Evolutionary conservation across 768 basidiomycete genomes (phyloP).

Genomic region (Naematelia encephala): DNA sequence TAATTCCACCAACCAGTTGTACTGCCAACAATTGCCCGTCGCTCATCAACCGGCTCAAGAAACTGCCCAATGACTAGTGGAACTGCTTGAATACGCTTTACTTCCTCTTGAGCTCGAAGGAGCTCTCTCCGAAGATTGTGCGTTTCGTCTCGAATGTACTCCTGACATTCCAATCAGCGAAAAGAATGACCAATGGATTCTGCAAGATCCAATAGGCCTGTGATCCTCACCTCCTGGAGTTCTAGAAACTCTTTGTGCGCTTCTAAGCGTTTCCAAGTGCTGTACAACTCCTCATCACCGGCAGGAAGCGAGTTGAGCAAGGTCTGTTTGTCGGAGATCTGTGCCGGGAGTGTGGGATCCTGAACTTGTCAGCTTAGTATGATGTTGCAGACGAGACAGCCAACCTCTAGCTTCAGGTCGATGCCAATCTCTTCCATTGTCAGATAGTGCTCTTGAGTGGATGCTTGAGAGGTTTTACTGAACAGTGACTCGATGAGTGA

Average conservation of each 20-base stretch:
- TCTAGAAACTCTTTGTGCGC: constrained; percentile 91
- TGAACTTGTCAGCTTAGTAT: constrained; percentile 43
- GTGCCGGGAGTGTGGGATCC: constrained; percentile 87
- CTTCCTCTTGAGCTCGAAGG: constrained; percentile 97
- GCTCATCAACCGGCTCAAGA: constrained; percentile 96
- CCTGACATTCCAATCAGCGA: constrained; percentile 62
- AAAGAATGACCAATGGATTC: not conserved
- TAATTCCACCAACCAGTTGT: constrained; percentile 61
- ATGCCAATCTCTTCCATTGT: constrained; percentile 88
- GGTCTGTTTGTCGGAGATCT: constrained; percentile 82
- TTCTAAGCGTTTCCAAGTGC: constrained; percentile 94
- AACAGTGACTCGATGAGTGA: not conserved
- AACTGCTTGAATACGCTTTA: constrained; percentile 97
- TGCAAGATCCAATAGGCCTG: not conserved
- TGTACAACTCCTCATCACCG: constrained; percentile 77
- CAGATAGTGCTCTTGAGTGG: not conserved
- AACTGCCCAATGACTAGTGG: constrained; percentile 99
- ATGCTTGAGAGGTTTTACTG: not conserved
- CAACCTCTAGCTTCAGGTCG: constrained; percentile 72
- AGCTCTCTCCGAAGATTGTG: constrained; percentile 96
- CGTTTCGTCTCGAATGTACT: constrained; percentile 98
- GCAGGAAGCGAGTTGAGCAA: constrained; percentile 79
- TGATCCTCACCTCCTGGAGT: constrained; percentile 50
- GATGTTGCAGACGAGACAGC: constrained; percentile 33
- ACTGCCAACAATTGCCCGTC: constrained; percentile 92